These are phyloP conservation scores for Entelexis sorbosivorans DNA, from an alignment of 1,139 yeast genomes.

Conservation along the genomic window DNA sequence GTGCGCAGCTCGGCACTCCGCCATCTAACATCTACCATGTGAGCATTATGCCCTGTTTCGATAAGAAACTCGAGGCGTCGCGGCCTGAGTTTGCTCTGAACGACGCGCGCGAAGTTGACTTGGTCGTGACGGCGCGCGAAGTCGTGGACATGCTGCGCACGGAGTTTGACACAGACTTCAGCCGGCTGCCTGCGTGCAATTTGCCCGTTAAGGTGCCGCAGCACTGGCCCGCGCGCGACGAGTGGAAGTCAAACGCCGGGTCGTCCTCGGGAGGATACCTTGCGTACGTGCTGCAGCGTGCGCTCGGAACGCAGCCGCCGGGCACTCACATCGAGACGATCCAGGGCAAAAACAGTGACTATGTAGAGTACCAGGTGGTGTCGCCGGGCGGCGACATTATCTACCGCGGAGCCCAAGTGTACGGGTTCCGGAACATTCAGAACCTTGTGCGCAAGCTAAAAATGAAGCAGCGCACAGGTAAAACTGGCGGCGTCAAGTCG, in stretches of 20 bases:
- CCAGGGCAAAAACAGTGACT: conserved; percentile 66
- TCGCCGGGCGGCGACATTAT: conserved; percentile 33
- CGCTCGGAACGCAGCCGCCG: conserved; percentile 20
- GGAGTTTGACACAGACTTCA: conserved; percentile 29
- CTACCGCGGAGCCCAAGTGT: conserved; percentile 66
- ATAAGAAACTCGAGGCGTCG: conserved; percentile 89
- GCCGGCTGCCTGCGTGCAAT: neutral
- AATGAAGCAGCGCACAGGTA: conserved; percentile 30
- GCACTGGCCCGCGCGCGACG: conserved; percentile 48
- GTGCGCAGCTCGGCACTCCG: conserved; percentile 29
- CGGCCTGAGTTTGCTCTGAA: conserved; percentile 48
- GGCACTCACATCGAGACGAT: conserved; percentile 26
- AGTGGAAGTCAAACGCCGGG: conserved; percentile 70
- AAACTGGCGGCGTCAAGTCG: conserved; percentile 2
- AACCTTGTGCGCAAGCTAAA: conserved; percentile 77
- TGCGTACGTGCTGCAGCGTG: conserved; percentile 29
- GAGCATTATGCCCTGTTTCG: conserved; percentile 93
- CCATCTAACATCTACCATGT: conserved; percentile 55
- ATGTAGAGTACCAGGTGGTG: conserved; percentile 54
- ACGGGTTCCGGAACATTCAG: conserved; percentile 91
- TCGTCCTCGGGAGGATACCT: conserved; percentile 76
- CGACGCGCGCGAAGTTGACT: conserved; percentile 60
- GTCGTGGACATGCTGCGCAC: conserved; percentile 60
- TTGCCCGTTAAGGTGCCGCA: conserved; percentile 33
- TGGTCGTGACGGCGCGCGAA: conserved; percentile 88